phyloP scores from a whole-genome alignment of 2,329 filamentous ascomycete genomes.

The Mycocentrospora acerina region DNA sequence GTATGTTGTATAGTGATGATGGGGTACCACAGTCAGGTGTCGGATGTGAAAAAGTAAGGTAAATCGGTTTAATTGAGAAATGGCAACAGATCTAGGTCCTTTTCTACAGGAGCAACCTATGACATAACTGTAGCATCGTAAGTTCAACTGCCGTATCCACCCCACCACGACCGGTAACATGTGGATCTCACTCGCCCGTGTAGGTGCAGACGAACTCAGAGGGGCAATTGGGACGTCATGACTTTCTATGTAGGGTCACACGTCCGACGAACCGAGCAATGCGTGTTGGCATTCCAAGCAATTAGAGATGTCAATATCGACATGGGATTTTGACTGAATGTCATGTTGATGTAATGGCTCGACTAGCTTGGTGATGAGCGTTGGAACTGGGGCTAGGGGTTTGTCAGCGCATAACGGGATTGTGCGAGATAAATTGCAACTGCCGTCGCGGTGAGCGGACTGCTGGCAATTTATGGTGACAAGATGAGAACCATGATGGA shows the following conservation, averaged over 20 bases:
- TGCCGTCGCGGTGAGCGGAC: no score
- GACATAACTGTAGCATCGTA: conserved; percentile 24
- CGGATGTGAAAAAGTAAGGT: not conserved
- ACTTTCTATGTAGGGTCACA: conserved; percentile 22
- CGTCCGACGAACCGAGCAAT: conserved; percentile 17
- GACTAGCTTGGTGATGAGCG: conserved; percentile 13
- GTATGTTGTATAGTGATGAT: conserved; percentile 1
- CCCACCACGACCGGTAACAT: conserved; percentile 24
- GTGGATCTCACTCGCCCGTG: conserved; percentile 16
- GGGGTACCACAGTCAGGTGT: conserved; percentile 7
- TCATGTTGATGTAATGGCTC: conserved; percentile 34
- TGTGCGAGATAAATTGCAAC: no score
- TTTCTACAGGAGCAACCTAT: conserved; percentile 19
- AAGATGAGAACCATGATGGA: conserved; percentile 25
- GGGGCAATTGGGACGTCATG: conserved; percentile 32
- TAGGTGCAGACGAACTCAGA: conserved; percentile 24
- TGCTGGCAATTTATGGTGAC: conserved; percentile 7
- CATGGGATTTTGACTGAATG: conserved; percentile 18
- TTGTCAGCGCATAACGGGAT: conserved; percentile 9
- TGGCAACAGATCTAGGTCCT: conserved; percentile 9
- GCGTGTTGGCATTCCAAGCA: no score
- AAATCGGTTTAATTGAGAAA: not conserved
- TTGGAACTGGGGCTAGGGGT: conserved; percentile 8
- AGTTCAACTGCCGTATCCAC: conserved; percentile 7
- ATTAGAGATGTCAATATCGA: conserved; percentile 14